These are phyloP conservation scores for Mimosa bimucronata DNA, from an alignment of 306 rosid species.

Conservation along the genomic window DNA sequence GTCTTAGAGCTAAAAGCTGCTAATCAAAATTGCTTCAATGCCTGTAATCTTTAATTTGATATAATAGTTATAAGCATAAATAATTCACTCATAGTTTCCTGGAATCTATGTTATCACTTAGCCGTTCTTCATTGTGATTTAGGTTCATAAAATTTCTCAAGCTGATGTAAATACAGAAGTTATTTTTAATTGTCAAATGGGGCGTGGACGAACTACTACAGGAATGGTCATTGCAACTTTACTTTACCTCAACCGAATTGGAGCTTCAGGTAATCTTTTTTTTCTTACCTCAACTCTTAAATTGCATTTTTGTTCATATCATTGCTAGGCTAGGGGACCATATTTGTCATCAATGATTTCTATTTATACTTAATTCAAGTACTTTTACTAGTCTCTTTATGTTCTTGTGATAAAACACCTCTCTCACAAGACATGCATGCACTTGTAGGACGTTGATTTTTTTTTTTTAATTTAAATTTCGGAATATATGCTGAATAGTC, in stretches of 20 bases:
- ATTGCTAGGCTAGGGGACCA: constrained; percentile 5
- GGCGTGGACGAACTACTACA: constrained; percentile 93
- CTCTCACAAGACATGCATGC: constrained; percentile 11
- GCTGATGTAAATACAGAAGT: constrained; percentile 72
- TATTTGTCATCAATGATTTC: constrained; percentile 19
- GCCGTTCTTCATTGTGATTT: constrained; percentile 43
- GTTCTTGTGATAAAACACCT: not conserved
- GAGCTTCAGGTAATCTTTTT: constrained; percentile 70
- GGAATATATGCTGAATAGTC: constrained; percentile 2
- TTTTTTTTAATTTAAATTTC: not conserved
- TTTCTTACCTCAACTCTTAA: not conserved
- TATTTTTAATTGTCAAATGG: constrained; percentile 97
- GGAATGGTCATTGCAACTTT: constrained; percentile 97
- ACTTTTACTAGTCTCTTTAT: not conserved
- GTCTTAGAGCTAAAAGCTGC: constrained; percentile 22
- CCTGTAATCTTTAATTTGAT: constrained; percentile 24
- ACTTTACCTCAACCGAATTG: constrained; percentile 78
- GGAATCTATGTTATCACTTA: constrained; percentile 32
- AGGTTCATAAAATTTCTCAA: constrained; percentile 86
- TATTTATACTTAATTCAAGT: constrained; percentile 8
- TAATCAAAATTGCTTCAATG: not conserved
- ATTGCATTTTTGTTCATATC: constrained; percentile 10
- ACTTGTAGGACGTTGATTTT: not conserved
- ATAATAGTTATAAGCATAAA: constrained; percentile 10
- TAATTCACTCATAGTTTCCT: constrained; percentile 12